Evolutionary conservation across 768 basidiomycete genomes (phyloP), one percentile per base, ranked within the genome.

Genomic region (Psilocybe tampanensis): DNA sequence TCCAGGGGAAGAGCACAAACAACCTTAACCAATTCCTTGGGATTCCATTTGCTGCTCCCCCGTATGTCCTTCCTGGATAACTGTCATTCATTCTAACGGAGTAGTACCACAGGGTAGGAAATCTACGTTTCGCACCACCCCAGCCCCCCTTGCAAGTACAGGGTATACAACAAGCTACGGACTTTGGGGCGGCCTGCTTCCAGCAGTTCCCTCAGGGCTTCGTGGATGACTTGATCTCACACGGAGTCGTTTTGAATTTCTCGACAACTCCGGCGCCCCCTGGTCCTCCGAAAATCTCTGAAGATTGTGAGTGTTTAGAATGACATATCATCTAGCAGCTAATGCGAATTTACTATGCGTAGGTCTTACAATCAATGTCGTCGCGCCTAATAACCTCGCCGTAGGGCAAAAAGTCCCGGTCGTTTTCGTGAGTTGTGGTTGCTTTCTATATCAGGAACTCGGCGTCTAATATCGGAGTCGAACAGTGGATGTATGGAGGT

Each of bases 331-430:
- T n/a, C 7, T 17, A 22, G 22, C 18, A 29, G 11, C 21, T 34
- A 2, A 47, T 52, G n/a, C n/a, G 36, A 13, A 3, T 48, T 44
- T 5, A 19, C 44, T 7, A 49, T 47, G 11, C 26, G 53, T 34
- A 72, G 79, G 79, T 62, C 64, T 82, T 15, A 75, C 68, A 17
- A 56, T 82, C 34, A 79, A 81, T 43, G 73, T 82, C 12, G 47
- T 76, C 11, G 62, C 58, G 7, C 78, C 81, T n/a, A 56, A 65
- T 4, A 55, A 56, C 48, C 50, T 69, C 1, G 62, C 63, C 1
- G 39, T 65, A 0, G 56, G 60, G 1, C 67, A 68, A 15, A 70
- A 67, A 26, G 62, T 81, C 6, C 80, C 80, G 1, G 75, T 82
- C 3, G 61, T 78, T 3, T 72, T 78, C 17, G 80, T 80, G 48